These are phyloP conservation scores for Calonectria ilicicola DNA, from an alignment of 2,329 filamentous ascomycete genomes.

Conservation along the genomic window DNA sequence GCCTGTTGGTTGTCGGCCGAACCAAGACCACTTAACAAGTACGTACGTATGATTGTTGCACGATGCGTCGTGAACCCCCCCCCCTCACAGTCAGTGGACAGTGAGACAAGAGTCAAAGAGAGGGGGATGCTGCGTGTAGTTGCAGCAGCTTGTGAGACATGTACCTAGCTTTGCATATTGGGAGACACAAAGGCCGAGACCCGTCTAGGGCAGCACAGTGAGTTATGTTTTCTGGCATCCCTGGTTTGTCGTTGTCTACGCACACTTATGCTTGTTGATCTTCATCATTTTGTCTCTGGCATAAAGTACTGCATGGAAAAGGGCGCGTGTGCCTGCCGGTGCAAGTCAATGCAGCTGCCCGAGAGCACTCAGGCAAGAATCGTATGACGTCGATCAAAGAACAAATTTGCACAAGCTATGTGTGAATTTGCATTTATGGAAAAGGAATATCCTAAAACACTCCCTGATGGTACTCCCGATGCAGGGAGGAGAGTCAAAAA, in stretches of 20 bases:
- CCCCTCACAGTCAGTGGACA: not conserved
- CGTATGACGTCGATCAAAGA: not conserved
- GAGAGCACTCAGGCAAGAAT: not conserved
- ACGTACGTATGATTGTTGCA: not conserved
- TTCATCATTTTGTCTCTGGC: not conserved
- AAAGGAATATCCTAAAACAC: not conserved
- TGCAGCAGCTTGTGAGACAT: constrained; percentile 30
- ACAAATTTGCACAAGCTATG: no score
- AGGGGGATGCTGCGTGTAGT: constrained; percentile 4
- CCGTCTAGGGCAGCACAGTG: not conserved
- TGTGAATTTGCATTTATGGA: not conserved
- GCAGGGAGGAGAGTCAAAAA: not conserved
- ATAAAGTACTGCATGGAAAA: not conserved
- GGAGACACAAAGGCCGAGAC: constrained; percentile 19
- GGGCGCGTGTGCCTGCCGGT: not conserved
- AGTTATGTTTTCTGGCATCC: not conserved
- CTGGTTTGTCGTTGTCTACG: constrained; percentile 11
- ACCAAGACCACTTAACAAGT: not conserved
- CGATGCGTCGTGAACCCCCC: not conserved
- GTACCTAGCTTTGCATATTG: constrained; percentile 22
- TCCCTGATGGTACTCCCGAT: no score
- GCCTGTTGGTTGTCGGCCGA: not conserved
- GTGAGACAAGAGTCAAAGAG: not conserved
- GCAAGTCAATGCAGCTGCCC: not conserved
- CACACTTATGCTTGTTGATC: constrained; percentile 33